Evolutionary conservation across 78 protist species (phyloP).

Genomic region (Anaeramoeba flamelloides): DNA sequence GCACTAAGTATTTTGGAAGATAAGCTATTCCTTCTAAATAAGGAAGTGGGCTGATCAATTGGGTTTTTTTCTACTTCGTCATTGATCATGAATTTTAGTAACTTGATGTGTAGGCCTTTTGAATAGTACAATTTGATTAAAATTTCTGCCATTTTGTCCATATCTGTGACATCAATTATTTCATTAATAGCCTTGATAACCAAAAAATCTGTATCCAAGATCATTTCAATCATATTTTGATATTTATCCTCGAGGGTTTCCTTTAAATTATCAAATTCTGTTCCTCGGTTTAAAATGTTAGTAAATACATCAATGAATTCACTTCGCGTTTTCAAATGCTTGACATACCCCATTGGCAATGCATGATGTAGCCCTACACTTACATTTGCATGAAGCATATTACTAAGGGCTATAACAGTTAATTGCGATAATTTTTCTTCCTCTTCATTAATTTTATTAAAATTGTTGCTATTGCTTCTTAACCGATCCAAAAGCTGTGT

Average conservation of each 20-base stretch:
- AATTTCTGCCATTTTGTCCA: background rate
- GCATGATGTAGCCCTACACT: background rate
- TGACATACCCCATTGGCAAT: background rate
- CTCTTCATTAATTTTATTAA: too few species aligned
- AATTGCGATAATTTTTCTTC: background rate
- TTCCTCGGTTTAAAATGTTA: background rate
- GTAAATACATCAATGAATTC: background rate
- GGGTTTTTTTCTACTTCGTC: background rate
- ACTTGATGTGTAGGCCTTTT: background rate
- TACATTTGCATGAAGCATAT: constrained; percentile 1
- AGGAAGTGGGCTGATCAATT: background rate
- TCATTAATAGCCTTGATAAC: background rate
- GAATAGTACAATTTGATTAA: background rate
- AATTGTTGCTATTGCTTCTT: background rate
- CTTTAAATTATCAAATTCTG: background rate
- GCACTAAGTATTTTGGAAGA: background rate
- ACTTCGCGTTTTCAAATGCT: background rate
- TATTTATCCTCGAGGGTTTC: background rate
- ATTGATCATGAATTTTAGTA: background rate
- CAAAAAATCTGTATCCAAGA: background rate
- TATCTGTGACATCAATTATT: background rate
- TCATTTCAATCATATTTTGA: background rate
- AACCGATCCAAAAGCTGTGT: constrained; percentile 16
- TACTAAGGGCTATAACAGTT: background rate
- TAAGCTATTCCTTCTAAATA: background rate